Base-by-base conservation (phyloP, 805 yeast species). In the Lachancea meyersii region DNA sequence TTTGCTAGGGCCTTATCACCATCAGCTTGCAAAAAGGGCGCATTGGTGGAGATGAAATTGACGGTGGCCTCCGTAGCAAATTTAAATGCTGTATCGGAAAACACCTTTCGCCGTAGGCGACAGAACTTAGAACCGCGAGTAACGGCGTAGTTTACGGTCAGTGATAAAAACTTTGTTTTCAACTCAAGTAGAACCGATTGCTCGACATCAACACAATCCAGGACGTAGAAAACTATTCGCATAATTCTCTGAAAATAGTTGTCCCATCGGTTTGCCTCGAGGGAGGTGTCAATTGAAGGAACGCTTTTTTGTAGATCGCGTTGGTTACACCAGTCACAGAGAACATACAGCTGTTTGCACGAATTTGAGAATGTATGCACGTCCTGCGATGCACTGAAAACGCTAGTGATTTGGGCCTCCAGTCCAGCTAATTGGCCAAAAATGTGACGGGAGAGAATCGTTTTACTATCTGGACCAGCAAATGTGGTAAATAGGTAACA, bases 291-390 rank as follows among this genome's bases (percentile, higher is more conserved):
- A 8, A 42, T 17, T 26, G 34, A 53, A 17, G 2, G 53, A 47
- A 24, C 38, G 43, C 8, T 52, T 48, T 31, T 50, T 54, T 17
- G 43, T 35, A 19, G 44, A 38, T 16, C 40, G 24, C 8, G 51
- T 43, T 51, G 41, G 27, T 46, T 41, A 18, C 58, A 50, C 57
- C 60, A 55, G 33, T 51, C 57, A 28, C 55, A 50, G 8, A 60
- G 33, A 3, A 53, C 45, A 30, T 48, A 53, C 8, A 59, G 11
- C 17, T 31, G 44, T 35, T 49, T 52, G 21, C 51, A 33, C 18
- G 34, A 35, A 4, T 28, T 11, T 4, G 41, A 16, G 22, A 57
- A 49, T 2, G 40, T 34, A 1, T 40, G 42, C 1, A 28, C 19
- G 9, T 49, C 53, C 13, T 41, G 46, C 14, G 41, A 43, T 1